Percentiles rank a stretch among this genome's conserved stretches.
Evolutionary conservation across 1,284 basidiomycete species (phyloP).

Genomic region (Meripilus lineatus): DNA sequence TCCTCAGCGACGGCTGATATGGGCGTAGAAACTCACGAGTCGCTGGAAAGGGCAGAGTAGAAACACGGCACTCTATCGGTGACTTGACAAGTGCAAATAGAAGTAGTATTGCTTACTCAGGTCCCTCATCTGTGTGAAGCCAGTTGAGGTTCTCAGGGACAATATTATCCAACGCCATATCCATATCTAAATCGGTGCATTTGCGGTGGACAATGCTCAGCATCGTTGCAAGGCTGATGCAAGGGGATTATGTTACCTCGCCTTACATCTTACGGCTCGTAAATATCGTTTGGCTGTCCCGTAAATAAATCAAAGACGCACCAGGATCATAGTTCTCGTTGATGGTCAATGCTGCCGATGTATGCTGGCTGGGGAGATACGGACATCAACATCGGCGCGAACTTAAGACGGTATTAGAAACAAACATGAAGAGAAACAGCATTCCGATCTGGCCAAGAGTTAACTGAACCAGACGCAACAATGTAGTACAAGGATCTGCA

Average conservation of each 20-base stretch:
- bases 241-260: no score
- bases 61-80: slow-evolving; percentile 7
- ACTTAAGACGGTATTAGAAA: slow-evolving; percentile 11
- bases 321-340: slow-evolving; percentile 84
- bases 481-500: slow-evolving; percentile 5
- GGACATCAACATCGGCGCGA: neutral
- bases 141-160: slow-evolving; percentile 87
- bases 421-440: slow-evolving; percentile 72
- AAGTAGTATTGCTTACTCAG: slow-evolving; percentile 55
- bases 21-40: slow-evolving; percentile 52
- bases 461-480: slow-evolving; percentile 17
- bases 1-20: slow-evolving; percentile 4
- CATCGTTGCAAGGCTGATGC: no score
- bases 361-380: slow-evolving; percentile 66
- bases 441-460: slow-evolving; percentile 52
- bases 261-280: no score
- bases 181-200: slow-evolving; percentile 57
- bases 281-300: neutral
- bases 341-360: slow-evolving; percentile 83
- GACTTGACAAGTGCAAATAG: slow-evolving; percentile 2
- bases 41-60: slow-evolving; percentile 37
- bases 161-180: slow-evolving; percentile 81
- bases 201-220: no score
- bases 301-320: slow-evolving; percentile 19
- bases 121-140: slow-evolving; percentile 88